Evolutionary conservation across 2,329 filamentous ascomycete genomes (phyloP).

Genomic region (Penicillium griseofulvum): DNA sequence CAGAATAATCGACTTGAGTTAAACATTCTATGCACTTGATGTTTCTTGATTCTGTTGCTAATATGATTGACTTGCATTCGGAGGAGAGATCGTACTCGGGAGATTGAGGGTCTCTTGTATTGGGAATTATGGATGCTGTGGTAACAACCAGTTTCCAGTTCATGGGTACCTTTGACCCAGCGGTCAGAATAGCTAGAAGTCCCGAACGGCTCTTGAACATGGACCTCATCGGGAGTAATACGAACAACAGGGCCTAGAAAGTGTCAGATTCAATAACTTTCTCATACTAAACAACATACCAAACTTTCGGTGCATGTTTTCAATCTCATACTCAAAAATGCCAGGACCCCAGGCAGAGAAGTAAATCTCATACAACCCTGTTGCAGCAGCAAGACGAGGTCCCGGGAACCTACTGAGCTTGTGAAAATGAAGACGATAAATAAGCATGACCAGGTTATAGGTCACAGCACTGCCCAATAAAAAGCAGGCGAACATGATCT

Average conservation of each 20-base stretch:
- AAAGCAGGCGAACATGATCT: conserved; percentile 19
- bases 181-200: conserved; percentile 9
- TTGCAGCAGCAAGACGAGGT: conserved; percentile 20
- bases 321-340: conserved; percentile 19
- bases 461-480: conserved; percentile 21
- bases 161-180: conserved; percentile 18
- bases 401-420: conserved; percentile 21
- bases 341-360: conserved; percentile 15
- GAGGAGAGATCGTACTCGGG: conserved; percentile 15
- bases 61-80: conserved; percentile 17
- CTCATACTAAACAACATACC: conserved; percentile 7
- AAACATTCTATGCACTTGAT: conserved; percentile 12
- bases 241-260: conserved; percentile 21
- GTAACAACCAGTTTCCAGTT: background rate
- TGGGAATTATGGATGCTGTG: conserved; percentile 8
- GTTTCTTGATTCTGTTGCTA: conserved; percentile 14
- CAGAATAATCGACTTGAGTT: conserved; percentile 1
- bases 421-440: conserved; percentile 25
- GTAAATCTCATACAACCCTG: conserved; percentile 23
- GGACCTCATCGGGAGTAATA: conserved; percentile 24
- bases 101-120: conserved; percentile 15
- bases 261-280: background rate
- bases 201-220: conserved; percentile 18
- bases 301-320: conserved; percentile 19
- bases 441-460: conserved; percentile 17